These are phyloP conservation scores for Phytophthora citrophthora DNA, from an alignment of 352 stramenopile genomes.

Conservation along the genomic window DNA sequence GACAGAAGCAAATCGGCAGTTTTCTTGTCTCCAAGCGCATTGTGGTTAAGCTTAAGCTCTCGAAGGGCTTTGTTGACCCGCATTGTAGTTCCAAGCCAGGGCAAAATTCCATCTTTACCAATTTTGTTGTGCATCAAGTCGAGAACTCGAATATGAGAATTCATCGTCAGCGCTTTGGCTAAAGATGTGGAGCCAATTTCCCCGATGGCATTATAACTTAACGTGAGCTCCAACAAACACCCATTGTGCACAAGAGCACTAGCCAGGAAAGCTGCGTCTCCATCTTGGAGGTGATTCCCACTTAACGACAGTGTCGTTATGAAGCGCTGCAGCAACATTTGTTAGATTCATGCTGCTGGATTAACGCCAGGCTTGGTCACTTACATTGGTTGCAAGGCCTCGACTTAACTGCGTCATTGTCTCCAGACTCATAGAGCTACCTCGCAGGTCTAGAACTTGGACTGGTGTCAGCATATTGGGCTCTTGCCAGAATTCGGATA, in stretches of 20 bases:
- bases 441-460: constrained; percentile 52
- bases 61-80: constrained; percentile 53
- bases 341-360: background rate
- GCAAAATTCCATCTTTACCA: constrained; percentile 53
- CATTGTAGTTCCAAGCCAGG: constrained; percentile 71
- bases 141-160: constrained; percentile 47
- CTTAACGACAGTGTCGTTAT: constrained; percentile 62
- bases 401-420: constrained; percentile 50
- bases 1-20: constrained; percentile 56
- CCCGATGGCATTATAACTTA: constrained; percentile 77
- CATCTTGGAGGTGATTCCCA: constrained; percentile 72
- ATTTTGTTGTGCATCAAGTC: constrained; percentile 81
- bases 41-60: constrained; percentile 72
- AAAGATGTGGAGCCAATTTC: constrained; percentile 59
- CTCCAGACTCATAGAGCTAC: constrained; percentile 52
- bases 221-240: constrained; percentile 55
- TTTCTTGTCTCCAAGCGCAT: constrained; percentile 65
- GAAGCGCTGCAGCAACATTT: constrained; percentile 45
- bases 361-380: background rate
- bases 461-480: constrained; percentile 14
- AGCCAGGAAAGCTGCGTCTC: constrained; percentile 53
- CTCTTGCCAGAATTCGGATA: constrained; percentile 4
- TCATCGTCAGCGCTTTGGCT: constrained; percentile 52
- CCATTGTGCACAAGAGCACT: constrained; percentile 61
- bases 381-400: constrained; percentile 62